phyloP scores from a whole-genome alignment of 805 yeast species.

The Blastobotrys terrestris region DNA sequence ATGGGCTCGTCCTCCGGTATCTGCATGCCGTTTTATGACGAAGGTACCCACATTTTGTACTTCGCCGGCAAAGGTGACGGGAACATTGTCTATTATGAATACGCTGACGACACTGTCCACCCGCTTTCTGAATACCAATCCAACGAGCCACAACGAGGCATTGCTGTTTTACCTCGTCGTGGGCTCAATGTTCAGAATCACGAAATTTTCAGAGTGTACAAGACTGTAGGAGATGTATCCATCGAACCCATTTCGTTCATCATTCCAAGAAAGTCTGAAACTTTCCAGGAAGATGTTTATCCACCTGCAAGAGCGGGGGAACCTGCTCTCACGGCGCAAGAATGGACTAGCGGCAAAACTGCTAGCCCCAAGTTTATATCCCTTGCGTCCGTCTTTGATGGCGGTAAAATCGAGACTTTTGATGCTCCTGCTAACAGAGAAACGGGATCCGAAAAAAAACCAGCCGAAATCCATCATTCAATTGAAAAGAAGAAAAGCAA shows the following conservation, averaged over 20 bases:
- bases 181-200: conserved; percentile 72
- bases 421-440: conserved; percentile 17
- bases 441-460: not conserved
- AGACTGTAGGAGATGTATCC: conserved; percentile 76
- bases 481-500: conserved; percentile 17
- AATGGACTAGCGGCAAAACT: conserved; percentile 72
- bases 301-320: conserved; percentile 81
- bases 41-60: conserved; percentile 69
- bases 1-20: conserved; percentile 92
- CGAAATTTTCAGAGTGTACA: conserved; percentile 76
- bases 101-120: conserved; percentile 72
- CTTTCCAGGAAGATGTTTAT: conserved; percentile 86
- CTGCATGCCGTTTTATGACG: conserved; percentile 85
- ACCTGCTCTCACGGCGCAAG: conserved; percentile 73
- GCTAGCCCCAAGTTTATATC: conserved; percentile 74
- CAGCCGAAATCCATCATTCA: conserved; percentile 6
- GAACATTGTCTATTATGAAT: conserved; percentile 90
- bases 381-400: conserved; percentile 76
- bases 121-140: conserved; percentile 87
- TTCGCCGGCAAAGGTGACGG: conserved; percentile 98
- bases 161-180: conserved; percentile 83
- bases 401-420: conserved; percentile 42
- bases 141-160: conserved; percentile 91
- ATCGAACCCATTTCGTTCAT: conserved; percentile 89
- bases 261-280: conserved; percentile 91